Evolutionary conservation across 2,329 filamentous ascomycete species (phyloP), one percentile per base, ranked within the genome.

Genomic region (Zymoseptoria brevis): DNA sequence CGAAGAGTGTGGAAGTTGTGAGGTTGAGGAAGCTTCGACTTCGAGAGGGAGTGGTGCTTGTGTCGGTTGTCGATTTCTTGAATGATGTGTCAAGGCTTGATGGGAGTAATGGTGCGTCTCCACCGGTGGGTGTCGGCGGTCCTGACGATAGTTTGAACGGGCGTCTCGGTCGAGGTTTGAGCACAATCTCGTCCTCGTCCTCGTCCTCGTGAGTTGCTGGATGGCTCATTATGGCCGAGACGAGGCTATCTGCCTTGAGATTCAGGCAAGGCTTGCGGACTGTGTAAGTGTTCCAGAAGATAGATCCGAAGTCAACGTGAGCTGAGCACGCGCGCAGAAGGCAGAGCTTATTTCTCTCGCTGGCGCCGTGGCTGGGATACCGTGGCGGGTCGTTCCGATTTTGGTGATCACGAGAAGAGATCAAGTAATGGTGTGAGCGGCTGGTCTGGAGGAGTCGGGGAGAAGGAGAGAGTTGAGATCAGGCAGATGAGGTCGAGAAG

Each of bases 1-100:
- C 93, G 66, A 88, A 89, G 4, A 99, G 82, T 0, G 94, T 96
- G 1, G 90, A 92, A 8, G 89, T 87, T 3, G 90, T 96, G 61
- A 99, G 81, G 72, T 96, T 96, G 70, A 91, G 79, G 59, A 90
- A 83, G 8, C 90, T 96, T 64, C 87, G 85, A 22, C 87, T 88
- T 60, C 89, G 85, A 70, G 83, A 66, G 50, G 72, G 71, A 1
- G 87, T 64, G 84, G 78, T 57, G 19, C 58, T 60, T 19, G 66
- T 68, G 26, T 70, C 5, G 57, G 53, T 29, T 19, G 58, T 53
- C 30, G 62, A 51, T 49, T 61, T 55, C 24, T 58, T 13, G 41
- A 60, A 59, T 55, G 59, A 58, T 24, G 53, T 60, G 58, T 35
- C 60, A 45, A 54, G 55, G 68, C 50, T 66, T 67, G n/a, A 64